Evolutionary conservation across 148 eudicot species (phyloP).

Genomic region (Mesembryanthemum crystallinum): DNA sequence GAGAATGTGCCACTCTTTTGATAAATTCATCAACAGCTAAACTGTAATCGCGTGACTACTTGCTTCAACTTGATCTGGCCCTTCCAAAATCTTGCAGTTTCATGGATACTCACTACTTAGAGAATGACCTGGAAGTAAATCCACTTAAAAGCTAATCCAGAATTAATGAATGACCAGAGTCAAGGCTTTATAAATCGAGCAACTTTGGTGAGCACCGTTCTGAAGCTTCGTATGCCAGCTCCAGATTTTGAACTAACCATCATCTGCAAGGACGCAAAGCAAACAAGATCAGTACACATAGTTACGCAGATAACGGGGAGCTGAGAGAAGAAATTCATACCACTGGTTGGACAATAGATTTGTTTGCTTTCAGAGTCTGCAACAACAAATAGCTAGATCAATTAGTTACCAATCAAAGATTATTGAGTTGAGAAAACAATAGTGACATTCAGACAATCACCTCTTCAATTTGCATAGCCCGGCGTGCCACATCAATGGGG

Average conservation of each 20-base stretch:
- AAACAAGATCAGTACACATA: not conserved
- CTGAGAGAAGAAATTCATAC: conserved; percentile 39
- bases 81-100: conserved; percentile 7
- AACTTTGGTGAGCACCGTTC: conserved; percentile 71
- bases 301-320: not conserved
- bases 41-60: not conserved
- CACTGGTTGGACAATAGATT: conserved; percentile 78
- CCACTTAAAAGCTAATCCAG: not conserved
- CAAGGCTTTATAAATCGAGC: conserved; percentile 56
- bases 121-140: conserved; percentile 4
- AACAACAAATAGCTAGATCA: conserved; percentile 24
- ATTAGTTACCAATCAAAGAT: conserved; percentile 4
- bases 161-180: not conserved
- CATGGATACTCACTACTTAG: not conserved
- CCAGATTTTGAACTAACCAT: conserved; percentile 91
- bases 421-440: conserved; percentile 4
- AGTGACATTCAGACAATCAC: conserved; percentile 25
- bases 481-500: conserved; percentile 93
- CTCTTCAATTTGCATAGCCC: conserved; percentile 98
- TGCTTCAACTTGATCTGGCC: not conserved
- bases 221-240: conserved; percentile 79
- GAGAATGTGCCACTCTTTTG: not conserved
- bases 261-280: conserved; percentile 49
- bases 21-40: not conserved
- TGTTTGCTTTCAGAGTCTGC: conserved; percentile 76